phyloP scores from a whole-genome alignment of 768 basidiomycete genomes.

The Tulasnella sp. region DNA sequence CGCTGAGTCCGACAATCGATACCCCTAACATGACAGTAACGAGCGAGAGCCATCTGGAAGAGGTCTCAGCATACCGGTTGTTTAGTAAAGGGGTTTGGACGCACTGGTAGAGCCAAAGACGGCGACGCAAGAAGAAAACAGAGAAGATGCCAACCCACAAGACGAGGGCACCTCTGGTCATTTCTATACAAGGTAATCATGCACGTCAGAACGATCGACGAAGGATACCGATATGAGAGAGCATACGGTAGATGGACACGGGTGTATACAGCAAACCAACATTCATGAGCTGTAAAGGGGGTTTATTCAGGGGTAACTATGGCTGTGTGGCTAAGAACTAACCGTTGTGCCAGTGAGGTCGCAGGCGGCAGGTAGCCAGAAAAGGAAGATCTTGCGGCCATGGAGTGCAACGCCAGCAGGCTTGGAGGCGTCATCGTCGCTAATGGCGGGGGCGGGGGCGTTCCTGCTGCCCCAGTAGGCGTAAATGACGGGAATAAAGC shows the following conservation, averaged over 20 bases:
- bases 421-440: conserved; percentile 4
- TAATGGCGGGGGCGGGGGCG: conserved; percentile 42
- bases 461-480: conserved; percentile 43
- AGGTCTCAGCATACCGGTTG: neutral
- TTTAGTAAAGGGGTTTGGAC: conserved; percentile 19
- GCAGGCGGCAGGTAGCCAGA: conserved; percentile 82
- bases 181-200: conserved; percentile 17
- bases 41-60: conserved; percentile 72
- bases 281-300: conserved; percentile 61
- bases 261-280: conserved; percentile 91
- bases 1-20: conserved; percentile 74
- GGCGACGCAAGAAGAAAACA: conserved; percentile 79
- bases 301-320: conserved; percentile 2
- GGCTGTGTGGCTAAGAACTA: conserved; percentile 26
- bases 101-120: conserved; percentile 79
- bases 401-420: conserved; percentile 27
- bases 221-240: too few relatives aligned
- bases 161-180: conserved; percentile 61
- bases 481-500: conserved; percentile 76
- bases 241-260: conserved; percentile 75
- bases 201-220: too few relatives aligned
- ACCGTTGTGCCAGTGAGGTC: conserved; percentile 88
- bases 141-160: conserved; percentile 87
- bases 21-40: conserved; percentile 79
- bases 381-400: conserved; percentile 58